Percentiles rank a stretch among this genome's conserved stretches.
Conservation (phyloP, 805 yeast genomes). For the Candida ficus region DNA sequence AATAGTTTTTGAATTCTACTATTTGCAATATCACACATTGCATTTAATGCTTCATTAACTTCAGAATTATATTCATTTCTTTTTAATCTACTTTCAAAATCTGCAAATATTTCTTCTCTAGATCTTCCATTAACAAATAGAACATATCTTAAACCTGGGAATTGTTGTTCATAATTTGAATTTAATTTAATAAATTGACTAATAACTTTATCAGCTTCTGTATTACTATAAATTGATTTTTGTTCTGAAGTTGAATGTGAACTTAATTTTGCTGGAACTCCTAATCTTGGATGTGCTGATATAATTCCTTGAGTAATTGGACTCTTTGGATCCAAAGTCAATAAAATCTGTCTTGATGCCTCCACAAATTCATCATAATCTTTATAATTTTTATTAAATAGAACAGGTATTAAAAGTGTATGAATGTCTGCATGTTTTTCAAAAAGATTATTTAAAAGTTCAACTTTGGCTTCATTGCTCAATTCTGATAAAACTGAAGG, state of each 20-base stretch:
- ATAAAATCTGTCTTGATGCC: slow-evolving; percentile 11
- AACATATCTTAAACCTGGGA: slow-evolving; percentile 76
- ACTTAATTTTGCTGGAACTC: slow-evolving; percentile 57
- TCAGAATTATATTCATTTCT: slow-evolving; percentile 53
- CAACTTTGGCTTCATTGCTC: slow-evolving; percentile 26
- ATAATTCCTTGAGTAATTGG: slow-evolving; percentile 42
- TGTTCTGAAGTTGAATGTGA: slow-evolving; percentile 71
- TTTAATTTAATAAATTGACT: slow-evolving; percentile 48
- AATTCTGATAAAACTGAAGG: slow-evolving; percentile 21
- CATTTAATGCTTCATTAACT: slow-evolving; percentile 63
- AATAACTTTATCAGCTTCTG: slow-evolving; percentile 39
- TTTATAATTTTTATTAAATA: slow-evolving; percentile 7
- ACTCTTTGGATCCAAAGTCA: slow-evolving; percentile 13
- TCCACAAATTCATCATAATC: slow-evolving; percentile 16
- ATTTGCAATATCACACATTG: slow-evolving; percentile 88
- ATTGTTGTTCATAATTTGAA: slow-evolving; percentile 52
- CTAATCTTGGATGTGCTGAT: slow-evolving; percentile 90
- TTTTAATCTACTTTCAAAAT: slow-evolving; percentile 55
- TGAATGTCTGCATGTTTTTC: slow-evolving; percentile 21
- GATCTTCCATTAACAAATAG: slow-evolving; percentile 85
- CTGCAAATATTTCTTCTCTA: slow-evolving; percentile 56
- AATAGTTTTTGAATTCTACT: slow-evolving; percentile 61
- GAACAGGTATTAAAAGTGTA: slow-evolving; percentile 15
- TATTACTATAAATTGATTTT: slow-evolving; percentile 49
- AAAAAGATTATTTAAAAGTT: slow-evolving; percentile 35